Base-by-base conservation (phyloP, 2,329 filamentous ascomycete species). In the Colletotrichum eremochloae region DNA sequence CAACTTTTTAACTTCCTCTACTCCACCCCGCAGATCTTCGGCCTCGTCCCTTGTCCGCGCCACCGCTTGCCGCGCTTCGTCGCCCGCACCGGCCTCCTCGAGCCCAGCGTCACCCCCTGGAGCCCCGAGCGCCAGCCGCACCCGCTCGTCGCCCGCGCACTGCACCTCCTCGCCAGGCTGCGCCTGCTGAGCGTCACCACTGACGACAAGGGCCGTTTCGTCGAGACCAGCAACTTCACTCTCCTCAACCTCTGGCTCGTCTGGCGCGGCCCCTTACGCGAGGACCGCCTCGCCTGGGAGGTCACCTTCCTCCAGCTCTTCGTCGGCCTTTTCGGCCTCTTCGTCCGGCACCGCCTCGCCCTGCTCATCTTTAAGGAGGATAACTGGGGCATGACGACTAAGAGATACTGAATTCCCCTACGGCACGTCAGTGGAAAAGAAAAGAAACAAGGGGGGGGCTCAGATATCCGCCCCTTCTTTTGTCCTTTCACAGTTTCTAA, bases 1-100 rank as follows among this genome's bases (percentile, higher is more conserved):
- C 96, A 99, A 84, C 93, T 97, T 77, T 95, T 97, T 88, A 99
- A 99, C 85, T 98, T 98, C 80, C 80, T 96, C 75, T 99, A 98
- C 85, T 98, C 95, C 50, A 90, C 89, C 1, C 96, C 96, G 7
- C 96, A 99, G 81, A 87, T 99, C 62, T 97, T 98, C 81, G 92
- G 93, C 67, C 79, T 99, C 52, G 88, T 99, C 63, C 95, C 95
- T 20, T 99, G 96, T 80, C 96, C 96, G 42, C 91, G 96, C 77
- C 96, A 99, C 84, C 91, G 96, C 73, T 87, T 99, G 53, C 96
- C 96, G 29, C 91, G 89, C 70, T 97, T 97, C 87, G 97, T 97
- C 82, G 89, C 92, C 63, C 88, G 93, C 69, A 94, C 94, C 5
- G 95, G 95, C 12, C 85, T 97, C 29, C 87, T 98, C 75, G 95